Conservation (phyloP, 2,329 filamentous ascomycete genomes). For the Stachybotrys echinatus region DNA sequence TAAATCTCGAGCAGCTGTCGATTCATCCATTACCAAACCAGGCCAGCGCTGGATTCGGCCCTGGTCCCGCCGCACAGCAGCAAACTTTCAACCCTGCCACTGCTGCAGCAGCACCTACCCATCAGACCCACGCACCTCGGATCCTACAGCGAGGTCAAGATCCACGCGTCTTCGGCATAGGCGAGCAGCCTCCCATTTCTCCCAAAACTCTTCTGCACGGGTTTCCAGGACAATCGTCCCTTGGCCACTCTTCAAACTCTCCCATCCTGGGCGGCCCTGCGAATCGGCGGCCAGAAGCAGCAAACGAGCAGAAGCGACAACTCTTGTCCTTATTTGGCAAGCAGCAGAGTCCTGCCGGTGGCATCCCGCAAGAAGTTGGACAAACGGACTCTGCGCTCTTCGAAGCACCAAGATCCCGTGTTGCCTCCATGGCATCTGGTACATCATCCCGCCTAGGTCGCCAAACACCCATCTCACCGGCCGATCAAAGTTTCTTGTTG, state of each 20-base stretch:
- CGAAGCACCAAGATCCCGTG: slow-evolving; percentile 24
- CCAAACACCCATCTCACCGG: slow-evolving; percentile 57
- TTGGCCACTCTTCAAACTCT: slow-evolving; percentile 6
- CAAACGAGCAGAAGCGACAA: slow-evolving; percentile 25
- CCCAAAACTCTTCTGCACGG: slow-evolving; percentile 15
- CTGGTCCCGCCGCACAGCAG: neutral
- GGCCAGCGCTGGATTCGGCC: slow-evolving; percentile 8
- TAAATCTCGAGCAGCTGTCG: slow-evolving; percentile 15
- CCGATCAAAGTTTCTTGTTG: slow-evolving; percentile 70
- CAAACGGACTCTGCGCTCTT: neutral
- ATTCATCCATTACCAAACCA: slow-evolving; percentile 10
- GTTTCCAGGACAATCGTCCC: slow-evolving; percentile 10
- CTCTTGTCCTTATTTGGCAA: slow-evolving; percentile 61
- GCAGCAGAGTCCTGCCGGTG: slow-evolving; percentile 11
- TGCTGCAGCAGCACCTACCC: neutral
- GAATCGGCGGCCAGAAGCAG: slow-evolving; percentile 16
- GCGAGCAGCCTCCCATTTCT: slow-evolving; percentile 8
- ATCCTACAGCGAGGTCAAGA: slow-evolving; percentile 29
- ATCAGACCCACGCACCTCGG: slow-evolving; percentile 23
- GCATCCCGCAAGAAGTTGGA: neutral
- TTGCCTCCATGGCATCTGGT: slow-evolving; percentile 38
- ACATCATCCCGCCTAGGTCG: slow-evolving; percentile 37
- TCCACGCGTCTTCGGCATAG: slow-evolving; percentile 13
- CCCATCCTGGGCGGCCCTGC: slow-evolving; percentile 10
- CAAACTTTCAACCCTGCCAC: slow-evolving; percentile 5